Percentiles rank a stretch among this genome's conserved stretches.
These are phyloP conservation scores for Macadamia integrifolia DNA, from an alignment of 164 flowering plant species.

Conservation along the genomic window DNA sequence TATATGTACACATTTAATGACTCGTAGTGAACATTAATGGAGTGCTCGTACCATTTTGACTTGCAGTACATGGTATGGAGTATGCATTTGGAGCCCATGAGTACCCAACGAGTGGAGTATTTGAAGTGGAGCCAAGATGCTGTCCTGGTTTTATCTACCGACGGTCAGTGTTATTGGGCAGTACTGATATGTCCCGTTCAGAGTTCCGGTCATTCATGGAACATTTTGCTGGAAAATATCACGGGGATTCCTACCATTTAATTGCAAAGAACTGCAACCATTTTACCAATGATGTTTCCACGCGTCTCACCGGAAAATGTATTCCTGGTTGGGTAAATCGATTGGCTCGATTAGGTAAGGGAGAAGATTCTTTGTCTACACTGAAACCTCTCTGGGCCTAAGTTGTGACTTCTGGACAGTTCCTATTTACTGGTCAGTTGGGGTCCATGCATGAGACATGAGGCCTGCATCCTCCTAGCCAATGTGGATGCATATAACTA, in stretches of 20 bases:
- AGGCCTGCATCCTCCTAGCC: no score
- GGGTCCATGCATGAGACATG: no score
- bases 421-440: no score
- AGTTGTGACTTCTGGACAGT: background rate
- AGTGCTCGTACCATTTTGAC: conserved; percentile 4
- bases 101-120: conserved; percentile 82
- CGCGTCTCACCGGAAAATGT: conserved; percentile 70
- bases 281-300: conserved; percentile 76
- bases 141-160: conserved; percentile 92
- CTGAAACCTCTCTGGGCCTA: background rate
- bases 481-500: no score
- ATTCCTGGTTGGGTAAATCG: conserved; percentile 99
- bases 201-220: conserved; percentile 78
- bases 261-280: conserved; percentile 97
- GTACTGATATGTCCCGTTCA: conserved; percentile 58
- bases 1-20: background rate
- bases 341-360: conserved; percentile 77
- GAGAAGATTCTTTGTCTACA: background rate
- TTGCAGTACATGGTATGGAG: conserved; percentile 78
- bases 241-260: conserved; percentile 86
- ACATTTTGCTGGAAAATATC: conserved; percentile 60
- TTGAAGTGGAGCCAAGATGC: conserved; percentile 93
- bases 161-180: conserved; percentile 71
- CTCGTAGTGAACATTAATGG: conserved; percentile 3
- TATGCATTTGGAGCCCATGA: conserved; percentile 97